These are phyloP conservation scores for Apiotrichum gamsii DNA, from an alignment of 1,284 basidiomycete genomes.

Conservation along the genomic window DNA sequence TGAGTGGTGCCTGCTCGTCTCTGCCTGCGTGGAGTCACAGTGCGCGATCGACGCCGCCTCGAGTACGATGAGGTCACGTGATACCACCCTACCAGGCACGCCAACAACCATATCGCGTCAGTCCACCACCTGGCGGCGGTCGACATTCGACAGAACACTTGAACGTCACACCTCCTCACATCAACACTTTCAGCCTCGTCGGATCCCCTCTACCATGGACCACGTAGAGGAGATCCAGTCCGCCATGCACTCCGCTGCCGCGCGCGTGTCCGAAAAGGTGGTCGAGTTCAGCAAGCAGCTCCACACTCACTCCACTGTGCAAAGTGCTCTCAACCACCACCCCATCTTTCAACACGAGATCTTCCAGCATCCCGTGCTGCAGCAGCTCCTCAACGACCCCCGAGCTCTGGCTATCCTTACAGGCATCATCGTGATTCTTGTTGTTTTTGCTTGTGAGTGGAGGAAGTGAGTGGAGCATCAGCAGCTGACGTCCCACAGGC, in stretches of 20 bases:
- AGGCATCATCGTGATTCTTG: constrained; percentile 24
- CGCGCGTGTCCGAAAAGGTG: not conserved
- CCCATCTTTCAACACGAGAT: constrained; percentile 3
- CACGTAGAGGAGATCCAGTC: not conserved
- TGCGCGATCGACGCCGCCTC: too few species aligned
- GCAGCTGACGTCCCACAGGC: constrained; percentile 7
- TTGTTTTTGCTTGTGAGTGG: constrained; percentile 25
- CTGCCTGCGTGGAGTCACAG: too few species aligned
- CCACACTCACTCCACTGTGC: not conserved
- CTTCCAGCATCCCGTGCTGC: constrained; percentile 4
- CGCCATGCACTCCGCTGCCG: not conserved
- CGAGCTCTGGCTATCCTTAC: constrained; percentile 30
- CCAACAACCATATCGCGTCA: too few species aligned
- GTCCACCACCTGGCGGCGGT: too few species aligned
- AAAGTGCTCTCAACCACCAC: constrained; percentile 5
- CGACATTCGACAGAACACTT: too few species aligned
- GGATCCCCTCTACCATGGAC: not conserved
- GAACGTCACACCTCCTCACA: too few species aligned
- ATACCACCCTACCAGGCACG: too few species aligned
- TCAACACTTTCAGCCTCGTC: not conserved
- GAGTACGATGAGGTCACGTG: too few species aligned
- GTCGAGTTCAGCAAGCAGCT: not conserved
- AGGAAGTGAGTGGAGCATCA: too few species aligned
- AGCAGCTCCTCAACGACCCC: constrained; percentile 28
- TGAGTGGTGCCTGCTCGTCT: too few species aligned